These are phyloP conservation scores for Chloris gayana DNA, from an alignment of 176 grass and related monocot genomes.

Conservation along the genomic window DNA sequence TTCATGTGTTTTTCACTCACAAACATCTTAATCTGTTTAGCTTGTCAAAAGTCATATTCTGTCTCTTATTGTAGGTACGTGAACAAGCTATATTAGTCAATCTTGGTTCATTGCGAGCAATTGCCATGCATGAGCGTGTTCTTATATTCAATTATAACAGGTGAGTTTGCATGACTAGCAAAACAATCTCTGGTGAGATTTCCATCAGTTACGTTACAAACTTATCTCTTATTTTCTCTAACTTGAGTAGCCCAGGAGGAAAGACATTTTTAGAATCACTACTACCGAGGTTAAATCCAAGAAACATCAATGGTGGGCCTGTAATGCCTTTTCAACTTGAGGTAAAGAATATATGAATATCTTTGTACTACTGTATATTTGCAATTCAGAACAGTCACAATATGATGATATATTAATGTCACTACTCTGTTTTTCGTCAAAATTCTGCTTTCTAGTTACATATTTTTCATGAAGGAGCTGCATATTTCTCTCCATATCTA, in stretches of 20 bases:
- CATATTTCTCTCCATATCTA: constrained; percentile 31
- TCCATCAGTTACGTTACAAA: not conserved
- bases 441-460: constrained; percentile 18
- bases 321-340: constrained; percentile 98
- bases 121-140: constrained; percentile 87
- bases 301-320: constrained; percentile 72
- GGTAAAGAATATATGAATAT: constrained; percentile 53
- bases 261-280: constrained; percentile 74
- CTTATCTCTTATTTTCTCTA: constrained; percentile 25
- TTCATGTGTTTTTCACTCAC: constrained; percentile 20
- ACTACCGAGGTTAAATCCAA: constrained; percentile 87
- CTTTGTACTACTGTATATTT: constrained; percentile 22
- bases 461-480: not conserved
- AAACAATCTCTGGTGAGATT: constrained; percentile 1
- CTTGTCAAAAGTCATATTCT: constrained; percentile 33
- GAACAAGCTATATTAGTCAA: constrained; percentile 97
- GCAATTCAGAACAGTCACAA: constrained; percentile 4
- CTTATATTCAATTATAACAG: constrained; percentile 97
- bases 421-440: constrained; percentile 13
- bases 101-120: constrained; percentile 93
- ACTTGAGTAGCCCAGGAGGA: constrained; percentile 75
- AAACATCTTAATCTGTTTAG: constrained; percentile 23
- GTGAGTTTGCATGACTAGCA: constrained; percentile 50
- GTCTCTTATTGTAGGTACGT: constrained; percentile 64
- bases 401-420: not conserved